phyloP scores from a whole-genome alignment of 257 asterid genomes.

The Fraxinus excelsior region DNA sequence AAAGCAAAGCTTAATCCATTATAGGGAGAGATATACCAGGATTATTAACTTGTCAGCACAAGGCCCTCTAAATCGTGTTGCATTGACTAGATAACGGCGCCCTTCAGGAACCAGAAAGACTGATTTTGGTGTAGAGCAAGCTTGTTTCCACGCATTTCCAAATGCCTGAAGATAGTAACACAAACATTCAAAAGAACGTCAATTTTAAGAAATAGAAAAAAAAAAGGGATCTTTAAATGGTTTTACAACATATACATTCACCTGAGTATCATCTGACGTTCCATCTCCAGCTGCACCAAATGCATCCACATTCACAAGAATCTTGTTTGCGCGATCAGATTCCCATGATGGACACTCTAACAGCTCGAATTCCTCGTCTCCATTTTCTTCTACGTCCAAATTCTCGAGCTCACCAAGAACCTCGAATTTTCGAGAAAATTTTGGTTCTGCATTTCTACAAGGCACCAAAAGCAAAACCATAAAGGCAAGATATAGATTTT shows the following conservation, averaged over 20 bases:
- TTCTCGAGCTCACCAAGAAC: conserved; percentile 32
- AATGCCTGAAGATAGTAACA: conserved; percentile 61
- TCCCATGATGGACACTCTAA: conserved; percentile 37
- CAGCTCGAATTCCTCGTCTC: conserved; percentile 38
- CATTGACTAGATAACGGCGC: conserved; percentile 64
- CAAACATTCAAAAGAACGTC: background rate
- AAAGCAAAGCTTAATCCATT: background rate
- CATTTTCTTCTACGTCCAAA: conserved; percentile 46
- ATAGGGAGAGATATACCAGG: conserved; percentile 53
- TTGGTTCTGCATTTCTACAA: conserved; percentile 30
- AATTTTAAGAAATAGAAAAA: background rate
- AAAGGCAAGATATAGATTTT: conserved; percentile 43
- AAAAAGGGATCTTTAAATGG: background rate
- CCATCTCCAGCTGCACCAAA: conserved; percentile 98
- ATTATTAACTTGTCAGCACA: conserved; percentile 58
- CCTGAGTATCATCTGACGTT: conserved; percentile 85
- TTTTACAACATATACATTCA: conserved; percentile 16
- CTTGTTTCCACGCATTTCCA: conserved; percentile 76
- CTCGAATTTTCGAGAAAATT: conserved; percentile 31
- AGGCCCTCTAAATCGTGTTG: conserved; percentile 83
- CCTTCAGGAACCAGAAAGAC: conserved; percentile 75
- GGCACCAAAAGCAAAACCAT: conserved; percentile 44
- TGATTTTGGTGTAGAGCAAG: conserved; percentile 61
- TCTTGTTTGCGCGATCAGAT: conserved; percentile 40
- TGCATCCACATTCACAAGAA: conserved; percentile 73